A percentile compares a stretch with the other conserved stretches of the same genome.
phyloP scores from a whole-genome alignment of 164 flowering plant species.

The Berberis thunbergii region DNA sequence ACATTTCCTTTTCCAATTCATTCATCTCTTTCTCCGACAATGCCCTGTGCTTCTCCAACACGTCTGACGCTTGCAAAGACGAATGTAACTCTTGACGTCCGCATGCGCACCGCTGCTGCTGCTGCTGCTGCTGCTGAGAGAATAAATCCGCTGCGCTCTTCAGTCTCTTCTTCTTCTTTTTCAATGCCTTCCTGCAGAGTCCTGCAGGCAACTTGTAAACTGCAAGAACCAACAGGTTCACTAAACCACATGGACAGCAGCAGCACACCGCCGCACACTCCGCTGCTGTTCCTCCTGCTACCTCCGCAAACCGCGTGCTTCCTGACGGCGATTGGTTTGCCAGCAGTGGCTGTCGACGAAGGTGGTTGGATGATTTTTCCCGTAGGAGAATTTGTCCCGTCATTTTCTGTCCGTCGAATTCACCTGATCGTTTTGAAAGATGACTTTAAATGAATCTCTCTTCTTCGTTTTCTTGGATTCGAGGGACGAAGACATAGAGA shows the following conservation, averaged over 20 bases:
- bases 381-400: slow-evolving; percentile 11
- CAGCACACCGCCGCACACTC: slow-evolving; percentile 82
- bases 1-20: slow-evolving; percentile 76
- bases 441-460: no score
- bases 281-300: slow-evolving; percentile 76
- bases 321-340: slow-evolving; percentile 9
- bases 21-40: slow-evolving; percentile 15
- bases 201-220: slow-evolving; percentile 77
- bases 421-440: no score
- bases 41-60: no score
- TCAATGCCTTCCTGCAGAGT: slow-evolving; percentile 50
- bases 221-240: slow-evolving; percentile 45
- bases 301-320: slow-evolving; percentile 42
- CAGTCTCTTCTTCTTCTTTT: slow-evolving; percentile 10
- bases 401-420: neutral
- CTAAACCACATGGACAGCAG: slow-evolving; percentile 77
- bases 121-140: no score
- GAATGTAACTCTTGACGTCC: no score
- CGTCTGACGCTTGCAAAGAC: no score
- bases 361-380: neutral
- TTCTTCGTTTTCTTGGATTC: no score
- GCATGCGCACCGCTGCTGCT: no score
- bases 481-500: no score
- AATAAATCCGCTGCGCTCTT: no score
- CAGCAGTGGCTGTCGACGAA: slow-evolving; percentile 26